Base-by-base conservation (phyloP, 345 rosid genomes). In the Clarkia xantiana region DNA sequence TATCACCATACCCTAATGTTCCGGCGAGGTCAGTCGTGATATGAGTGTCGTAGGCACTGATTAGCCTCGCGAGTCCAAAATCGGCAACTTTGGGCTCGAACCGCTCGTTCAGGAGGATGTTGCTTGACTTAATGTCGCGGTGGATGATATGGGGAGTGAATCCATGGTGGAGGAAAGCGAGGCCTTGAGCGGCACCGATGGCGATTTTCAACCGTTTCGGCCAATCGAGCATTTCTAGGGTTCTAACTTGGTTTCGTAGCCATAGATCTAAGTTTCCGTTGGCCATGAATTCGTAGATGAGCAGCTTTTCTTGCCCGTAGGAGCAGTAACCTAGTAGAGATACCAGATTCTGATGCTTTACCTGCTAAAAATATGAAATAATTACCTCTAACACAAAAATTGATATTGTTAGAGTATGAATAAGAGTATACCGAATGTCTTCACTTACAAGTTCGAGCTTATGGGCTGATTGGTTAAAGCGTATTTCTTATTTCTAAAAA, bases 41-140 rank as follows among this genome's bases (percentile, higher is more conserved):
- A 52, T 87, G 96, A 9, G 94, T 87, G 61, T 87, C 98, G 40
- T 79, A 86, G 0, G 95, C 95, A 57, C 99, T 87, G 61, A 93
- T 87, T 65, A 87, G 49, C 42, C 99, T 72, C 0, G 99, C 96
- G 18, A 93, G 62, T 48, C 99, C 90, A 12, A 91, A 91, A 59
- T 91, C 99, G 0, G 94, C 86, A 34, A 91, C 90, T 70, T 76
- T 84, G 0, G 99, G 76, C 61, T 91, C 96, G 38, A 87, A 86
- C 9, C 80, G 82, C 20, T 67, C 74, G 10, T 82, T 63, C 0
- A 82, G 70, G 1, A 91, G 67, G 65, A 91, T 82, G 72, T 91
- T 87, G 77, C 95, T 81, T 25, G 96, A 85, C 61, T 91, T 87
- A 59, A 87, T 74, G 42, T 91, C 96, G 40, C 96, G 67, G 61